Base-by-base conservation (phyloP, 345 rosid genomes). In the Lumnitzera racemosa region DNA sequence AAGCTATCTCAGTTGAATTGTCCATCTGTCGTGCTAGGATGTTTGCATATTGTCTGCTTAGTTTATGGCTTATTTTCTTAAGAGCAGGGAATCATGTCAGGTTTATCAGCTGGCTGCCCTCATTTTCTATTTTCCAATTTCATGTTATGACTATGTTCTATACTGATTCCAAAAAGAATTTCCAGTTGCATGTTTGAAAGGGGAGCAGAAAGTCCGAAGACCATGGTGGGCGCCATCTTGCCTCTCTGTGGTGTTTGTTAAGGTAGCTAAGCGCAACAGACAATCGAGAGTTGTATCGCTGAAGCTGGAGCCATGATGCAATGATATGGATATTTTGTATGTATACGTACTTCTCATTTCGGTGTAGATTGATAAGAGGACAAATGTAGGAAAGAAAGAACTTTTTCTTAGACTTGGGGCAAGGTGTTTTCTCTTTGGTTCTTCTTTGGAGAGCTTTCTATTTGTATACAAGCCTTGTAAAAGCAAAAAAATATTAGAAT, bases 201-300 rank as follows among this genome's bases (percentile, higher is more conserved):
- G 98, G 49, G 98, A 92, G 64, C 98, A 92, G 68, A 87, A 85
- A 57, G 94, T 92, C 49, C 84, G 91, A 66, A 76, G 94, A 56
- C 98, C 98, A 58, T 92, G 98, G 98, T 92, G 98, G 98, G 98
- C 94, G 15, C 96, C 98, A 3, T 78, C 98, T 15, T 92, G 96
- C 77, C 83, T 92, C 24, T 87, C 96, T 0, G 76, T 78, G 69
- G 75, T 92, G 62, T 89, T 85, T 70, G 82, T 82, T 54, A 92
- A 92, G 77, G 88, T 75, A 36, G 96, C 94, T 48, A 92, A 83
- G 71, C 96, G 91, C 69, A 92, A 92, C 83, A 81, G 98, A 73
- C 96, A 87, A 71, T 87, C 92, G 4, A 85, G 98, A 59, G 96
- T 92, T 73, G 98, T 92, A 63, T 92, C 96, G 58, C 72, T 92